Percentiles rank a stretch among this genome's conserved stretches.
phyloP scores from a whole-genome alignment of 2,329 filamentous ascomycete species.

The Cordyceps tenuipes region DNA sequence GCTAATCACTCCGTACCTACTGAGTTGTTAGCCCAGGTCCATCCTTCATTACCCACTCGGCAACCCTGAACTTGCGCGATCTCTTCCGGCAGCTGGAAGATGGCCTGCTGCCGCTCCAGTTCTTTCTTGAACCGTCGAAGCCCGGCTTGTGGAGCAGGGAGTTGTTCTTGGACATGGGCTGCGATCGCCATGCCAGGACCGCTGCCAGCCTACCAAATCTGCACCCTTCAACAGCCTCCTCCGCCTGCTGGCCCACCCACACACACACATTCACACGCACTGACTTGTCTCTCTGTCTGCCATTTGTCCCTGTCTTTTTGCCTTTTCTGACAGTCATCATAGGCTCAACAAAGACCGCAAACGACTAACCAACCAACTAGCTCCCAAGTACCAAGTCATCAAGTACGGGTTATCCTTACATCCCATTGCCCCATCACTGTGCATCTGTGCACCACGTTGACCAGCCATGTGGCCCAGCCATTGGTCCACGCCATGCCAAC shows the following conservation, averaged over 20 bases:
- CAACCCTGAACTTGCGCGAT: not conserved
- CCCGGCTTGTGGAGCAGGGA: constrained; percentile 4
- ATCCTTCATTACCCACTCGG: not conserved
- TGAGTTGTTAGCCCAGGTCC: not conserved
- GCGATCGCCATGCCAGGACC: constrained; percentile 1
- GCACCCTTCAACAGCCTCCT: constrained; percentile 1
- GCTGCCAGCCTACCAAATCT: constrained; percentile 1
- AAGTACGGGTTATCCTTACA: not conserved
- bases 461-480: constrained; percentile 34
- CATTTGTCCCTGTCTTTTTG: not conserved
- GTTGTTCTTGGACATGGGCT: not conserved
- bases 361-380: too few species aligned
- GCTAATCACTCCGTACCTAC: too few species aligned
- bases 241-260: constrained; percentile 11
- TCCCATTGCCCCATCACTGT: constrained; percentile 6
- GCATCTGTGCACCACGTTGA: constrained; percentile 16
- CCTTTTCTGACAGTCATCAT: not conserved
- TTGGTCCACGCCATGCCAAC: constrained; percentile 26
- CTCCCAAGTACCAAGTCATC: not conserved
- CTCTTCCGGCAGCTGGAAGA: not conserved
- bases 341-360: constrained; percentile 3
- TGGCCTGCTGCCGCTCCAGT: not conserved
- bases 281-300: not conserved
- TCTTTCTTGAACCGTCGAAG: constrained; percentile 4
- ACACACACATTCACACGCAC: not conserved